Conservation (phyloP, 306 rosid species). For the Malus orientalis region DNA sequence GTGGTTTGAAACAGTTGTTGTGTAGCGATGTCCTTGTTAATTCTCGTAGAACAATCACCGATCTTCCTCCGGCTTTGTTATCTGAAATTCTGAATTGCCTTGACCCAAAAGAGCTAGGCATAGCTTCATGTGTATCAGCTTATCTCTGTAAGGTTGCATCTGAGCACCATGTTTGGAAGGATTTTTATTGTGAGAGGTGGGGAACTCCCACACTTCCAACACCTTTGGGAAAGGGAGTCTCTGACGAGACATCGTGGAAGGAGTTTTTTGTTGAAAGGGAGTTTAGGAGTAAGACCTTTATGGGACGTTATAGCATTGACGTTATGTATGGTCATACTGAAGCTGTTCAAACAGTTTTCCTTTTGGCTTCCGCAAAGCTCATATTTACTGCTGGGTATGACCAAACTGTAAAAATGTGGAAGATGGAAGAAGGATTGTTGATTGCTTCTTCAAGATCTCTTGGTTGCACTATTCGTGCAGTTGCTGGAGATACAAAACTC, state of each 20-base stretch:
- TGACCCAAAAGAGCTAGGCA: slow-evolving; percentile 85
- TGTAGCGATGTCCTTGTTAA: slow-evolving; percentile 29
- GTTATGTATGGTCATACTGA: slow-evolving; percentile 81
- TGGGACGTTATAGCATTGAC: slow-evolving; percentile 81
- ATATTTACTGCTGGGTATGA: slow-evolving; percentile 90
- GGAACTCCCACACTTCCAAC: slow-evolving; percentile 51
- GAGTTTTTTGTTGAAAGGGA: slow-evolving; percentile 84
- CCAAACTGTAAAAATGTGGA: slow-evolving; percentile 78
- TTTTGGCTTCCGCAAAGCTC: slow-evolving; percentile 73
- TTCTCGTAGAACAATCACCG: slow-evolving; percentile 44
- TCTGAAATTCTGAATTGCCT: slow-evolving; percentile 80
- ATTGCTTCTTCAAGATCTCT: slow-evolving; percentile 69
- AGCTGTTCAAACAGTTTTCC: slow-evolving; percentile 72
- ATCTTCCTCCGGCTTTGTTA: slow-evolving; percentile 71
- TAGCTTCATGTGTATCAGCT: slow-evolving; percentile 71
- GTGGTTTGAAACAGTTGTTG: slow-evolving; percentile 19
- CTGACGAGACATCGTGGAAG: slow-evolving; percentile 76
- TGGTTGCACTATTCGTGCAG: slow-evolving; percentile 85
- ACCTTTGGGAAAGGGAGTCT: slow-evolving; percentile 26
- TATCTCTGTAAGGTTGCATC: slow-evolving; percentile 54
- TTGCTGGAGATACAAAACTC: slow-evolving; percentile 69
- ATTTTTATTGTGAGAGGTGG: slow-evolving; percentile 89
- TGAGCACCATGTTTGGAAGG: slow-evolving; percentile 95
- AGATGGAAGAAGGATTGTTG: slow-evolving; percentile 77
- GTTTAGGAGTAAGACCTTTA: slow-evolving; percentile 82